Evolutionary conservation across 345 rosid genomes (phyloP), one percentile per base, ranked within the genome.

Genomic region (Eucalyptus paniculata): DNA sequence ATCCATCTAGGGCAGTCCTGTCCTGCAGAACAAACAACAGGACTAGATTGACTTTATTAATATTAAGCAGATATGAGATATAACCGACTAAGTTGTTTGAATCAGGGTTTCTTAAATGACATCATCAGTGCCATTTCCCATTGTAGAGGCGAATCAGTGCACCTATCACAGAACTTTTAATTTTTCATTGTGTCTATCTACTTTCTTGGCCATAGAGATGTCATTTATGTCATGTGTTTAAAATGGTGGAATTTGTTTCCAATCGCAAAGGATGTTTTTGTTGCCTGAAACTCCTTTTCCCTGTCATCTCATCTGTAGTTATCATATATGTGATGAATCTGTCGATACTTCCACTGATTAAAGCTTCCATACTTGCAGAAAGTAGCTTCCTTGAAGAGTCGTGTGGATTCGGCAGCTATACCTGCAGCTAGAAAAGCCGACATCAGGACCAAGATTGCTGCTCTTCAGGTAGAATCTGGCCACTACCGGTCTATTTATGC

Each of bases 381-480:
- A 96, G 98, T 98, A 88, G 94, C 98, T 30, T 95, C 96, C 89
- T 88, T 97, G 89, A 97, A 97, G 94, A 94, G 94, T 88, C 92
- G 88, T 67, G 98, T 96, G 91, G 99, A 98, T 83, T 88, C 94
- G 4, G 96, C 98, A 87, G 77, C 93, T 85, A 97, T 96, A 87
- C 99, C 99, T 32, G 99, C 99, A 30, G 96, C 96, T 88, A 95
- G 92, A 94, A 98, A 98, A 90, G 97, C 98, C 89, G 96, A 95
- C 86, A 93, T 98, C 87, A 95, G 96, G 95, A 94, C 93, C 45
- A 96, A 95, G 92, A 95, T 98, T 88, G 90, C 91, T 50, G 88
- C 89, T 67, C 97, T 98, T 89, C 99, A 96, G 98, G 99, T 96
- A 53, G 44, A 32, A 50, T 86, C 44, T 86, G 28, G 30, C n/a